phyloP scores from a whole-genome alignment of 139 green algal genomes.

The Chlamydomonas sphaeroides region DNA sequence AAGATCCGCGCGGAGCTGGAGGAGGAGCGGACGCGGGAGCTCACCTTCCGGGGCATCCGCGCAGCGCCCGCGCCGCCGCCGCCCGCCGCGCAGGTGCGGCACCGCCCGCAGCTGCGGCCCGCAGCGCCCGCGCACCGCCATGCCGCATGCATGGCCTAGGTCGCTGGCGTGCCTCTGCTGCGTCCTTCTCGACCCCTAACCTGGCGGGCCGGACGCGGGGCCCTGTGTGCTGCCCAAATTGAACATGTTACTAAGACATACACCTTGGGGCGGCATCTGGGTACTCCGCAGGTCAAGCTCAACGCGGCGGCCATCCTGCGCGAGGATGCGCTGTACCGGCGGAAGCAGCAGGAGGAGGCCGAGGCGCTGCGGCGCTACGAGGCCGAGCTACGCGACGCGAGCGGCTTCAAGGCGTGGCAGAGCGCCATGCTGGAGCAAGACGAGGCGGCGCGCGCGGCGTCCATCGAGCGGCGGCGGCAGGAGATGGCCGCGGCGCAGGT shows the following conservation, averaged over 20 bases:
- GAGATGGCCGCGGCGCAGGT: slow-evolving; percentile 64
- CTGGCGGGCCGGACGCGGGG: too few relatives aligned
- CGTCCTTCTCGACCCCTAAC: too few relatives aligned
- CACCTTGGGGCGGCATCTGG: too few relatives aligned
- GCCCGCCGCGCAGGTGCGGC: slow-evolving; percentile 44
- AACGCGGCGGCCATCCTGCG: slow-evolving; percentile 83
- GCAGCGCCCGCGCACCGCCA: too few relatives aligned
- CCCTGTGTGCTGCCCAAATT: too few relatives aligned
- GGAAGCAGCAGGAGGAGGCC: slow-evolving; percentile 78
- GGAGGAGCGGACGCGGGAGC: slow-evolving; percentile 55
- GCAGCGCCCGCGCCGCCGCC: slow-evolving; percentile 50
- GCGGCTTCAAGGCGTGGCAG: slow-evolving; percentile 69
- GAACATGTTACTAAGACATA: too few relatives aligned
- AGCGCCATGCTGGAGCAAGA: slow-evolving; percentile 56
- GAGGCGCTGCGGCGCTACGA: slow-evolving; percentile 73
- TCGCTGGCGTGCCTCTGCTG: too few relatives aligned
- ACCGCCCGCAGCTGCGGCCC: too few relatives aligned
- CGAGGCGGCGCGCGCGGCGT: slow-evolving; percentile 48
- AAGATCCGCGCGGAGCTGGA: slow-evolving; percentile 67
- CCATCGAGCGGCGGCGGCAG: slow-evolving; percentile 61
- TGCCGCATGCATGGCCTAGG: too few relatives aligned
- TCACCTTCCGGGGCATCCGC: slow-evolving; percentile 56
- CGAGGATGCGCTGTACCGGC: slow-evolving; percentile 80
- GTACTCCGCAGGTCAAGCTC: slow-evolving; percentile 64
- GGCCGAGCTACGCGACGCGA: slow-evolving; percentile 70